These are phyloP conservation scores for Clathrus columnatus DNA, from an alignment of 768 basidiomycete species.

Conservation along the genomic window DNA sequence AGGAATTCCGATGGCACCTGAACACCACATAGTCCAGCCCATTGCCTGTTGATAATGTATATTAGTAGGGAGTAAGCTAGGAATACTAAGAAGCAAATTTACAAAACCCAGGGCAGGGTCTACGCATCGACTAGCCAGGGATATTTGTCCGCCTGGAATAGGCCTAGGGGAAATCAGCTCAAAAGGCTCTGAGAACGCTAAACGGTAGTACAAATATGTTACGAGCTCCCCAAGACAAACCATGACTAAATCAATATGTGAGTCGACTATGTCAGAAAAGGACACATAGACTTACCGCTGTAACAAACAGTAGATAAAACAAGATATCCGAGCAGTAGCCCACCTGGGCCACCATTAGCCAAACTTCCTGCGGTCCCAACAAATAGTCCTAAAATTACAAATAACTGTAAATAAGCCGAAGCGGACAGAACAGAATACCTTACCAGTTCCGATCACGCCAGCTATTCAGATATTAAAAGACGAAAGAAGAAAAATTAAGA, in stretches of 20 bases:
- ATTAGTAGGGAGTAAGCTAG: not conserved
- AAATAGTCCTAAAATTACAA: conserved; percentile 21
- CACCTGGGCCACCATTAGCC: conserved; percentile 57
- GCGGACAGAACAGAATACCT: not conserved
- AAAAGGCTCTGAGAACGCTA: not conserved
- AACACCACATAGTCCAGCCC: conserved; percentile 48
- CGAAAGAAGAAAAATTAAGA: not conserved
- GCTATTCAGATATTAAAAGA: not conserved
- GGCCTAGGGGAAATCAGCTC: conserved; percentile 26
- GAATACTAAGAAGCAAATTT: not conserved
- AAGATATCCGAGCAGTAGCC: conserved; percentile 64
- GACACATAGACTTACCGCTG: conserved; percentile 29
- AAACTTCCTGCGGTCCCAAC: conserved; percentile 47
- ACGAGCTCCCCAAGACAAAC: conserved; percentile 54
- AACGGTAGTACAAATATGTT: conserved; percentile 41
- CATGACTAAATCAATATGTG: not conserved
- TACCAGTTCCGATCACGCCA: too few species aligned
- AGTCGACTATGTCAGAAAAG: not conserved
- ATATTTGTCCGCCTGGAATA: conserved; percentile 74
- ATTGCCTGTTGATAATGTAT: conserved; percentile 17
- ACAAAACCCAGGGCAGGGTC: conserved; percentile 58
- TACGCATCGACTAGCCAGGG: conserved; percentile 72
- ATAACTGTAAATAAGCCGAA: not conserved
- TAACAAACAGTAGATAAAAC: conserved; percentile 58
- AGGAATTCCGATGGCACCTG: conserved; percentile 33